Percentiles rank a stretch among this genome's conserved stretches.
Evolutionary conservation across 1,139 yeast genomes (phyloP).

Genomic region (Geotrichum carabidarum): DNA sequence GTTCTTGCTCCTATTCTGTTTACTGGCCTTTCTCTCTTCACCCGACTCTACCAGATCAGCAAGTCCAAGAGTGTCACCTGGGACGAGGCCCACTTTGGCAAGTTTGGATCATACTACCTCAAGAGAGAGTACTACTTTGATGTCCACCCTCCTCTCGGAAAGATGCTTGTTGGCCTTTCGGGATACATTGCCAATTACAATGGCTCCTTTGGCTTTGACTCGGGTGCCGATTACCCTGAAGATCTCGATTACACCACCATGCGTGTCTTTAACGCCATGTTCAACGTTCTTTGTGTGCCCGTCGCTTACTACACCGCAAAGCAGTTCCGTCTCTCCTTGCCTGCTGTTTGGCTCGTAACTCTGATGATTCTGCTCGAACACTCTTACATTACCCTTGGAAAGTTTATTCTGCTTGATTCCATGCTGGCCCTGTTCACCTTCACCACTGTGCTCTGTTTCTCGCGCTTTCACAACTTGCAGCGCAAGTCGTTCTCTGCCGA

Average conservation of each 20-base stretch:
- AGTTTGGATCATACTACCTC: constrained; percentile 87
- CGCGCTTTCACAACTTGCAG: constrained; percentile 73
- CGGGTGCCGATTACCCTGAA: constrained; percentile 82
- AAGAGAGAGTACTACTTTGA: constrained; percentile 94
- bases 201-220: constrained; percentile 91
- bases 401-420: constrained; percentile 91
- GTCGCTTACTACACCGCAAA: constrained; percentile 88
- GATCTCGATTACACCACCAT: constrained; percentile 80
- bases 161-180: constrained; percentile 91
- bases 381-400: constrained; percentile 82
- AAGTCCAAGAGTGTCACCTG: constrained; percentile 67
- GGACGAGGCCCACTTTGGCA: constrained; percentile 93
- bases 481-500: constrained; percentile 57
- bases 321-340: constrained; percentile 73
- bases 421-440: constrained; percentile 91
- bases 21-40: constrained; percentile 58
- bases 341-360: constrained; percentile 84
- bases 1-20: constrained; percentile 51
- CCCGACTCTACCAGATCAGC: constrained; percentile 66
- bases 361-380: constrained; percentile 82
- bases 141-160: constrained; percentile 97
- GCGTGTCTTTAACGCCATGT: constrained; percentile 90
- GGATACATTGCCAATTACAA: constrained; percentile 93
- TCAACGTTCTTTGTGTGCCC: constrained; percentile 88
- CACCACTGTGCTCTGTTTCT: constrained; percentile 70